Conservation (phyloP, 2,329 filamentous ascomycete species). For the Alternaria ethzedia region DNA sequence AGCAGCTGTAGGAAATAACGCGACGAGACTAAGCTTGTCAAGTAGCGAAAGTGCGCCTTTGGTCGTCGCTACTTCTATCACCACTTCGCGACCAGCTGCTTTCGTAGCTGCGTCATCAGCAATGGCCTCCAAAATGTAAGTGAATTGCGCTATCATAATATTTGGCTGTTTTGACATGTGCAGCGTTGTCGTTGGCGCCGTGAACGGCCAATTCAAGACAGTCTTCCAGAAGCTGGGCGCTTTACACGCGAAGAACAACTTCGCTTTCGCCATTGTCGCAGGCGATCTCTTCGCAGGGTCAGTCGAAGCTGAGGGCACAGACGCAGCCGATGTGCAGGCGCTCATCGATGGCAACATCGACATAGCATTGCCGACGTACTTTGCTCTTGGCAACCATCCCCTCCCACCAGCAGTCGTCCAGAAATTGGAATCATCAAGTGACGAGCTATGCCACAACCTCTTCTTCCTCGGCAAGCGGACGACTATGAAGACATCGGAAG, state of each 20-base stretch:
- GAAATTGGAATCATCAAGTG: conserved; percentile 72
- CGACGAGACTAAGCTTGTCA: background rate
- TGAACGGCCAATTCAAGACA: conserved; percentile 77
- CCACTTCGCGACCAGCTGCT: background rate
- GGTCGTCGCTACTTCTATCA: background rate
- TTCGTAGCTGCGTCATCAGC: background rate
- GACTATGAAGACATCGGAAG: conserved; percentile 86
- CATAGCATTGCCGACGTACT: conserved; percentile 87
- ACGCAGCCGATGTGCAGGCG: conserved; percentile 64
- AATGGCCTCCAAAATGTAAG: conserved; percentile 65
- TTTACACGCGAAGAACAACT: conserved; percentile 85
- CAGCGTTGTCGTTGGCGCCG: conserved; percentile 81
- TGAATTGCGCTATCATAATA: background rate
- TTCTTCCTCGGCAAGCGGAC: conserved; percentile 86
- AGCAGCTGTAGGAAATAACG: background rate
- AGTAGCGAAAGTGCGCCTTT: background rate
- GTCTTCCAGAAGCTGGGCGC: conserved; percentile 81
- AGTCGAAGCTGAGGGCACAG: conserved; percentile 53
- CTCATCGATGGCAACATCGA: conserved; percentile 75
- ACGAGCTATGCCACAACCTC: conserved; percentile 85
- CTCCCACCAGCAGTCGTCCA: conserved; percentile 74
- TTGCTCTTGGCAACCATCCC: conserved; percentile 76
- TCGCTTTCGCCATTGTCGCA: conserved; percentile 81
- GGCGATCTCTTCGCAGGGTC: conserved; percentile 79
- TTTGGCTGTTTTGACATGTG: conserved; percentile 10